Evolutionary conservation across 768 basidiomycete genomes (phyloP), one percentile per base, ranked within the genome.

Genomic region (Paxillus ammoniavirescens): DNA sequence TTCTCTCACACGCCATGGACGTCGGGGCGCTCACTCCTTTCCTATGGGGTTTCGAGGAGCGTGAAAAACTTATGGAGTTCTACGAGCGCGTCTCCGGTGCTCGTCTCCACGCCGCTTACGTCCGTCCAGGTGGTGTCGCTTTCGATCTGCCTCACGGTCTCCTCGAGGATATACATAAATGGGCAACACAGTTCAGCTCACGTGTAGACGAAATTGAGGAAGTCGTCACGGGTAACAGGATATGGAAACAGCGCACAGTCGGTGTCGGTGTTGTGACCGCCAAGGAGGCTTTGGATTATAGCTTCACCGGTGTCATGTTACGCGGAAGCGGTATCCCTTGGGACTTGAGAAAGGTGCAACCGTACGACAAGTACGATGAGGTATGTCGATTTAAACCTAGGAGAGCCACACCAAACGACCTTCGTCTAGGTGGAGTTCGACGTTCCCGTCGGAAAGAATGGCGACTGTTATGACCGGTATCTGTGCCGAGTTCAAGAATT

Each of bases 21-120:
- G 96, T 99, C 58, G 96, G 96, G 69, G 96, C 93, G 54, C 83
- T 99, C 9, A 99, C 96, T 2, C 96, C 96, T 36, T 99, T 98
- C 86, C 78, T 99, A 30, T 99, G 96, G 94, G 96, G 96, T 63
- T 98, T 98, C 79, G 96, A 98, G 73, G 96, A 99, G 73, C 93
- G 96, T 52, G 96, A 98, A 76, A 99, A 99, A 78, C 84, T 98
- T 58, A 98, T 98, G 96, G 96, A 99, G 69, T 99, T 98, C 75
- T 99, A 99, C 71, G 96, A 99, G 74, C 93, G 96, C 52, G 96
- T 98, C 38, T 98, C 95, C 8, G 96, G 96, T 59, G 96, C 96
- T 5, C 94, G 96, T 51, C 81, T 99, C 64, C 96, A 99, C 65
- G 86, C 93, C 5, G 96, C 96, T n/a, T 99, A 98, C 69, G 89